phyloP scores from a whole-genome alignment of 2,329 filamentous ascomycete genomes.

The Diaporthe vaccinii region DNA sequence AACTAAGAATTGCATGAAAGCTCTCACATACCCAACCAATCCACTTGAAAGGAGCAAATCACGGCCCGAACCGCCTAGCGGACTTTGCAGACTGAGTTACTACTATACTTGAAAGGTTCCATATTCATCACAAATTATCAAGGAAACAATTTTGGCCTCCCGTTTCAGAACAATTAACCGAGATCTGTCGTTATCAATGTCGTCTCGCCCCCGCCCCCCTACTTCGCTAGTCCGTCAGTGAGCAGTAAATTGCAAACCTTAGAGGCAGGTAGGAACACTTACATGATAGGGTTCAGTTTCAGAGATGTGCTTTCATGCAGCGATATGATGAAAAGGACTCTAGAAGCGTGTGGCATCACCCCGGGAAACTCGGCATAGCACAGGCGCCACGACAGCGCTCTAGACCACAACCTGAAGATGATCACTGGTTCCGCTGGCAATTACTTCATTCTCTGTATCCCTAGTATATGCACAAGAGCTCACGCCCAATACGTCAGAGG shows the following conservation, averaged over 20 bases:
- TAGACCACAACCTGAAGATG: background rate
- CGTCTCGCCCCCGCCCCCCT: background rate
- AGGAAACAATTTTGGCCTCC: fast-evolving
- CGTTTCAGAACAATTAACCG: background rate
- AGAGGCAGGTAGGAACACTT: too few species aligned
- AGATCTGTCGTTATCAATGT: background rate
- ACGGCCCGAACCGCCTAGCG: too few species aligned
- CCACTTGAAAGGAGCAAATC: background rate
- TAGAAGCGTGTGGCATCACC: too few species aligned
- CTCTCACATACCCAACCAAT: too few species aligned
- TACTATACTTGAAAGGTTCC: background rate
- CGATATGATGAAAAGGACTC: too few species aligned
- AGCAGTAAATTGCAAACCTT: too few species aligned
- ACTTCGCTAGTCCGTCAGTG: too few species aligned
- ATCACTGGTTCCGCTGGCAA: background rate
- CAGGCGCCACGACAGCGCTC: background rate
- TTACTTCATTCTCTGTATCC: background rate
- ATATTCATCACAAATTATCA: background rate
- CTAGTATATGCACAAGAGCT: background rate
- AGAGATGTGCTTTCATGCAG: too few species aligned
- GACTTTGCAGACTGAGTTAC: background rate
- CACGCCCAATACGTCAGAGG: slow-evolving; percentile 58
- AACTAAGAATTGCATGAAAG: background rate
- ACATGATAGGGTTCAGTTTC: too few species aligned
- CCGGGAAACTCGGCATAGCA: too few species aligned